Evolutionary conservation across 2,329 filamentous ascomycete species (phyloP).

Genomic region (Leptodontidium sp.): DNA sequence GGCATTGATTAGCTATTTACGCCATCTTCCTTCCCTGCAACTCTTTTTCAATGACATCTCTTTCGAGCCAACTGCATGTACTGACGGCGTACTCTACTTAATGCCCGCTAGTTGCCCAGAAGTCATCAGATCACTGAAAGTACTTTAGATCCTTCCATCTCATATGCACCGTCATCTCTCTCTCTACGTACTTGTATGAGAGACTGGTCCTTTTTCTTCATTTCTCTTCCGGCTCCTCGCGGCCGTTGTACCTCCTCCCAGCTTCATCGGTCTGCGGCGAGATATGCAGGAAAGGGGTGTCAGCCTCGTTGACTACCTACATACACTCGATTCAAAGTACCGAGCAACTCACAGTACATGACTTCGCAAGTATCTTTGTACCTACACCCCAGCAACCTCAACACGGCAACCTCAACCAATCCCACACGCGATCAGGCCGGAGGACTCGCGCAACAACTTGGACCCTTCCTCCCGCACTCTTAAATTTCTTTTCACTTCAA

Average conservation of each 20-base stretch:
- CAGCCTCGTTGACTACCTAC: constrained; percentile 40
- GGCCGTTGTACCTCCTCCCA: constrained; percentile 24
- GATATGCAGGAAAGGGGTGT: constrained; percentile 43
- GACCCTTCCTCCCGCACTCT: constrained; percentile 26
- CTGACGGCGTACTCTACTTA: constrained; percentile 41
- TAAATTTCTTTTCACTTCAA: constrained; percentile 22
- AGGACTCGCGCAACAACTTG: constrained; percentile 35
- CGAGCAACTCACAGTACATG: constrained; percentile 39
- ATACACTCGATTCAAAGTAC: constrained; percentile 39
- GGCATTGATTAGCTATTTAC: constrained; percentile 37
- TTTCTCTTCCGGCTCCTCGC: constrained; percentile 21
- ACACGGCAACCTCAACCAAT: constrained; percentile 39
- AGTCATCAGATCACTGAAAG: constrained; percentile 43
- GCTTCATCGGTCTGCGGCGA: constrained; percentile 33
- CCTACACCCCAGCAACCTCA: constrained; percentile 42
- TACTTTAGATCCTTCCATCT: constrained; percentile 22
- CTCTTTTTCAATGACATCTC: constrained; percentile 41
- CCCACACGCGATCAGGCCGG: constrained; percentile 38
- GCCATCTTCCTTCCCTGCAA: constrained; percentile 38
- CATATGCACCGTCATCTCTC: constrained; percentile 7
- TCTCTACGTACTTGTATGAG: not conserved
- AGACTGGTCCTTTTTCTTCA: constrained; percentile 15
- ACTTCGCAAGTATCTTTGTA: constrained; percentile 44
- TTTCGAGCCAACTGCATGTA: constrained; percentile 43
- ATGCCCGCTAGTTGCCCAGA: constrained; percentile 36